These are phyloP conservation scores for Bonia amplexicaulis DNA, from an alignment of 176 grass and related monocot species.

Conservation along the genomic window DNA sequence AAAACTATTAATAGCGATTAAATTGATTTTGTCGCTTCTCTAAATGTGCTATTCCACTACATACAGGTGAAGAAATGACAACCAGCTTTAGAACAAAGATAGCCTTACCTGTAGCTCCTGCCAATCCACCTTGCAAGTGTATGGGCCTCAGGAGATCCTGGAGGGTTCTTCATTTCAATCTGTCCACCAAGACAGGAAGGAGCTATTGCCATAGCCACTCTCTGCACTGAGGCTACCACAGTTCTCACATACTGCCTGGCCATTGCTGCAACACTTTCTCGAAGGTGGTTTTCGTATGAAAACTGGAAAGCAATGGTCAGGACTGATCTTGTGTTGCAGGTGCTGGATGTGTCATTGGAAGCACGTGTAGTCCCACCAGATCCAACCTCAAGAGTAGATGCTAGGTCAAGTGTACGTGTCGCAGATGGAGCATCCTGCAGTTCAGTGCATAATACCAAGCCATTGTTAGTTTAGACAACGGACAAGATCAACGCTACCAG, in stretches of 20 bases:
- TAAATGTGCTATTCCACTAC: neutral
- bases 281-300: constrained; percentile 87
- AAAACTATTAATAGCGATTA: neutral
- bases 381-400: constrained; percentile 88
- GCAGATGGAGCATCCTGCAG: constrained; percentile 55
- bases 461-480: neutral
- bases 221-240: constrained; percentile 86
- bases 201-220: constrained; percentile 87
- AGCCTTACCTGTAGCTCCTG: constrained; percentile 69
- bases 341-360: constrained; percentile 50
- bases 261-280: constrained; percentile 83
- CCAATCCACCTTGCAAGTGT: constrained; percentile 87
- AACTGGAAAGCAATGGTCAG: constrained; percentile 98
- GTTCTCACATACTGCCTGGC: constrained; percentile 89
- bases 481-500: neutral
- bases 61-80: neutral
- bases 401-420: constrained; percentile 86
- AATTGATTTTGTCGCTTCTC: neutral
- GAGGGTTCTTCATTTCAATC: constrained; percentile 59
- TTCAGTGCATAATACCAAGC: neutral
- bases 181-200: constrained; percentile 64
- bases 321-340: constrained; percentile 65
- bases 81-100: neutral
- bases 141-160: constrained; percentile 68
- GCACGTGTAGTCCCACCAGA: constrained; percentile 58